Evolutionary conservation across 225 moss, liverwort and hornwort genomes (phyloP), one percentile per base, ranked within the genome.

Genomic region (Bryum argenteum): DNA sequence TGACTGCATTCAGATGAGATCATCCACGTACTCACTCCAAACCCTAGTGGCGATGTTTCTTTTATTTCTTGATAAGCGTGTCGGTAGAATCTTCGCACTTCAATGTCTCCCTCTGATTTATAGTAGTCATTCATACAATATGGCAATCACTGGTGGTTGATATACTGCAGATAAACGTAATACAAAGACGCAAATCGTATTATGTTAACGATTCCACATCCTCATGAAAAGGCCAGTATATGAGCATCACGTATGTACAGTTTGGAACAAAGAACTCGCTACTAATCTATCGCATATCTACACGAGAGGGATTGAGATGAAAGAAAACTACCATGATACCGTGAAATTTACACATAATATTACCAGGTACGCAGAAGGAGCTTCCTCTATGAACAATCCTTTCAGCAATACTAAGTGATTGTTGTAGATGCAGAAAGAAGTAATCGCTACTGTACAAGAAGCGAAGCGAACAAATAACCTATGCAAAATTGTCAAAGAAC

Each of bases 401-500:
- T 65, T 64, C 43, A 67, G 26, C 22, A 63, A 76, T 52, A 26
- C 52, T 43, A 56, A 72, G 61, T 37, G 69, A 67, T 67, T 39
- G 53, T 59, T 48, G 52, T 58, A 51, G 51, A 67, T 72, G 42
- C 76, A 61, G 71, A 66, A 66, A 67, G 67, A 59, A 23, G 14
- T 37, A 77, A 73, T 72, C 63, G 54, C 57, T 11, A 66, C 74
- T 82, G 50, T 75, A 75, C 75, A 75, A 61, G 45, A 14, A 38
- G 41, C 16, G 33, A 33, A 45, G 44, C 17, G 14, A 43, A 24
- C 47, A 14, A 13, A 24, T 22, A 60, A 48, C 48, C 60, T 37
- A 63, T 54, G 71, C 71, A 82, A 74, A 74, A 74, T 58, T 77
- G 69, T 73, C 62, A 59, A 71, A 28, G 22, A 43, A 63, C 45